phyloP scores from a whole-genome alignment of 768 basidiomycete species.

The Boletus sensibilis region DNA sequence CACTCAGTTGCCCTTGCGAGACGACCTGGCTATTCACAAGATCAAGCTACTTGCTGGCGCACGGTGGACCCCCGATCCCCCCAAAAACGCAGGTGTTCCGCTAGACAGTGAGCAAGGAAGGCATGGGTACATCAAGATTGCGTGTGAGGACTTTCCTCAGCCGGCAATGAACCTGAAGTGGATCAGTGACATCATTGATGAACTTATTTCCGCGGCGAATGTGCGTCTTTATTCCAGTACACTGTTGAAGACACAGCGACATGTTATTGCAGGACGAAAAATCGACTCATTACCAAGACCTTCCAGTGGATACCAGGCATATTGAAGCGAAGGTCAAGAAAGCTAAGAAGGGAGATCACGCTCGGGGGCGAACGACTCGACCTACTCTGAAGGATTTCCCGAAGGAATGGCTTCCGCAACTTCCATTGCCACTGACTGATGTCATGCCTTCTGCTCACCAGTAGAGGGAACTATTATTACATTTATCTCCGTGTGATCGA shows the following conservation, averaged over 20 bases:
- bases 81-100: constrained; percentile 61
- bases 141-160: constrained; percentile 83
- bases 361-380: constrained; percentile 51
- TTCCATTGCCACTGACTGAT: constrained; percentile 5
- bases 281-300: constrained; percentile 46
- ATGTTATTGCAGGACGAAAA: constrained; percentile 34
- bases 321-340: constrained; percentile 69
- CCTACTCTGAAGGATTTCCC: constrained; percentile 82
- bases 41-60: constrained; percentile 87
- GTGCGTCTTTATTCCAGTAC: constrained; percentile 47
- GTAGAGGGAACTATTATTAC: constrained; percentile 12
- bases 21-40: constrained; percentile 71
- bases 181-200: constrained; percentile 84
- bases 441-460: not conserved
- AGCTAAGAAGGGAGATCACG: constrained; percentile 70
- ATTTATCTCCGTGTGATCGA: constrained; percentile 1
- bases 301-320: constrained; percentile 85
- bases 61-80: constrained; percentile 78
- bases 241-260: constrained; percentile 12
- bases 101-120: constrained; percentile 42
- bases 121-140: constrained; percentile 87
- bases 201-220: constrained; percentile 77
- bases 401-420: constrained; percentile 70
- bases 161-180: constrained; percentile 91
- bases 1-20: constrained; percentile 63